Evolutionary conservation across 306 rosid species (phyloP).

Genomic region (Chamaecrista fasciculata): DNA sequence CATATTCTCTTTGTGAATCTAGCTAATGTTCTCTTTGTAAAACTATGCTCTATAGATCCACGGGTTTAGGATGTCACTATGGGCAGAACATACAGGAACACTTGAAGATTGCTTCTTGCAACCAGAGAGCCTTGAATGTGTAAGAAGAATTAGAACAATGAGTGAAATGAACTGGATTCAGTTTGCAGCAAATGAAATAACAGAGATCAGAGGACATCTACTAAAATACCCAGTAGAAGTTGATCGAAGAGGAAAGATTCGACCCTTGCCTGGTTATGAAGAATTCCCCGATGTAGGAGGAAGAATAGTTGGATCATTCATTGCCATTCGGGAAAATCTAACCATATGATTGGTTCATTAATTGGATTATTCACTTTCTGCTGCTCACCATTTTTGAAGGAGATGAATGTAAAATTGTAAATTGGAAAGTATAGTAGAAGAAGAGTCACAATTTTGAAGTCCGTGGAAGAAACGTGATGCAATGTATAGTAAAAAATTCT

Average conservation of each 20-base stretch:
- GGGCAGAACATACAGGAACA: slow-evolving; percentile 90
- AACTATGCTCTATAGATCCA: slow-evolving; percentile 46
- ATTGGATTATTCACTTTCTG: slow-evolving; percentile 4
- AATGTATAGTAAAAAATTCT: neutral
- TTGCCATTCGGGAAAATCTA: slow-evolving; percentile 86
- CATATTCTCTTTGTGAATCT: neutral
- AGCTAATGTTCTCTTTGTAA: slow-evolving; percentile 6
- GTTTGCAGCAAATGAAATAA: slow-evolving; percentile 63
- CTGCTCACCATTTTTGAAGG: neutral
- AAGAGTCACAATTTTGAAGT: slow-evolving; percentile 27
- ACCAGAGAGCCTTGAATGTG: slow-evolving; percentile 90
- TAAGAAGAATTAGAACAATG: slow-evolving; percentile 60
- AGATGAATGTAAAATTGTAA: slow-evolving; percentile 30
- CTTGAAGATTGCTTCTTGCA: slow-evolving; percentile 65
- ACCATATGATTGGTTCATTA: slow-evolving; percentile 54
- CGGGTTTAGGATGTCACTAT: slow-evolving; percentile 95
- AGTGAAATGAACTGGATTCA: slow-evolving; percentile 85
- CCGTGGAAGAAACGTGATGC: slow-evolving; percentile 13
- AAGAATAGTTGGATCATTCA: slow-evolving; percentile 80
- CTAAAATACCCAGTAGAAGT: slow-evolving; percentile 88
- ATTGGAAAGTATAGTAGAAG: neutral
- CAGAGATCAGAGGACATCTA: slow-evolving; percentile 81
- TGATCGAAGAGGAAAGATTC: slow-evolving; percentile 77
- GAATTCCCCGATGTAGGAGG: slow-evolving; percentile 95
- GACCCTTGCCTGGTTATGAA: slow-evolving; percentile 68